Evolutionary conservation across 768 basidiomycete genomes (phyloP).

Genomic region (Trametes villosa): DNA sequence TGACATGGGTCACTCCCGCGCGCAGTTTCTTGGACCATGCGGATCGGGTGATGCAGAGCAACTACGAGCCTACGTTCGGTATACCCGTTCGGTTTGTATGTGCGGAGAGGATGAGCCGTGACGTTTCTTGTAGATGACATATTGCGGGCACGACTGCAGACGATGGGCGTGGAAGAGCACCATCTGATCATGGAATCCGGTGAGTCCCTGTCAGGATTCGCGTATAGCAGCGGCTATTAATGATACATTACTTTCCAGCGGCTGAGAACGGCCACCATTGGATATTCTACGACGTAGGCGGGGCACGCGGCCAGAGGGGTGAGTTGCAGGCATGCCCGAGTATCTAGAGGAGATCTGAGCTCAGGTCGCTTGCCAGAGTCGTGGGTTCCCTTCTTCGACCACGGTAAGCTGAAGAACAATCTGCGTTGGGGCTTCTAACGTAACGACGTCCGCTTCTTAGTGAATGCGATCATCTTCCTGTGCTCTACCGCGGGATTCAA

Average conservation of each 20-base stretch:
- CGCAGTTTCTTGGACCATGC: slow-evolving; percentile 63
- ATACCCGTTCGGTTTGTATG: slow-evolving; percentile 17
- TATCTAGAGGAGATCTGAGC: not conserved
- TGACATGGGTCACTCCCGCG: not conserved
- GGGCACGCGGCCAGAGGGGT: slow-evolving; percentile 61
- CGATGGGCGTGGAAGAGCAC: slow-evolving; percentile 69
- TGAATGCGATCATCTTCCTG: slow-evolving; percentile 68
- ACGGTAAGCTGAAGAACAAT: slow-evolving; percentile 43
- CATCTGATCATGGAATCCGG: slow-evolving; percentile 53
- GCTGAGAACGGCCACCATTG: slow-evolving; percentile 48
- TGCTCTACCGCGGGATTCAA: slow-evolving; percentile 69
- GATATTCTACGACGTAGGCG: slow-evolving; percentile 73
- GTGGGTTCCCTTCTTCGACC: slow-evolving; percentile 74
- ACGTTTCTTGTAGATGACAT: slow-evolving; percentile 52
- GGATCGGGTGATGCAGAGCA: slow-evolving; percentile 50
- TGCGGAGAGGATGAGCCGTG: not conserved
- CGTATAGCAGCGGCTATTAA: not conserved
- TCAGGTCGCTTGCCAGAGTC: slow-evolving; percentile 44
- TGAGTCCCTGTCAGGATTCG: slow-evolving; percentile 18
- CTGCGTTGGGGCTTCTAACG: not conserved
- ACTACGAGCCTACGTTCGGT: slow-evolving; percentile 60
- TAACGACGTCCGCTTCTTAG: slow-evolving; percentile 32
- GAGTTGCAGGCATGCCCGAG: slow-evolving; percentile 19
- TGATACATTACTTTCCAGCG: not conserved
- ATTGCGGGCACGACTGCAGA: slow-evolving; percentile 64